A percentile compares a stretch with the other conserved stretches of the same genome.
These are phyloP conservation scores for Didymella keratinophila DNA, from an alignment of 2,329 filamentous ascomycete species.

Conservation along the genomic window DNA sequence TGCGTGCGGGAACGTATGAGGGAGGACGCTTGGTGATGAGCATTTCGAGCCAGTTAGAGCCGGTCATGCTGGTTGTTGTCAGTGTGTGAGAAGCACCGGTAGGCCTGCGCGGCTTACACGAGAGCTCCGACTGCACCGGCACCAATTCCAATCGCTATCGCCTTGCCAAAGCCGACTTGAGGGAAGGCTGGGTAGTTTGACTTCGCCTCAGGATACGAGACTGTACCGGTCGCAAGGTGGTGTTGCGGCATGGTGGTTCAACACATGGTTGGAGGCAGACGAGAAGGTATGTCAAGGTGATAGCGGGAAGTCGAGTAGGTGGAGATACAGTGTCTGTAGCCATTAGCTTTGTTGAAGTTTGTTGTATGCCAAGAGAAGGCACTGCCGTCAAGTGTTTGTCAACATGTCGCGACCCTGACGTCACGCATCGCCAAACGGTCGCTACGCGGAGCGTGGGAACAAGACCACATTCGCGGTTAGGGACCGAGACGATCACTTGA, in stretches of 20 bases:
- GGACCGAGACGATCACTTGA: neutral
- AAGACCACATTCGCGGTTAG: neutral
- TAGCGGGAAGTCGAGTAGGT: neutral
- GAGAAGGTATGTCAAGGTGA: neutral
- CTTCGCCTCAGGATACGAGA: neutral
- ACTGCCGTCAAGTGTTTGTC: neutral
- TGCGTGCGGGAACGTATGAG: neutral
- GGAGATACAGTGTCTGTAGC: neutral
- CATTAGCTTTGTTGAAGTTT: neutral
- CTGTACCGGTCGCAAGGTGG: neutral
- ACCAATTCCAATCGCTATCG: neutral
- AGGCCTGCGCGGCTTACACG: neutral
- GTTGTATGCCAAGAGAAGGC: neutral
- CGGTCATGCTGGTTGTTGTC: neutral
- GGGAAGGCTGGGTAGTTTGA: neutral
- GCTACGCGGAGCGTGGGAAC: neutral
- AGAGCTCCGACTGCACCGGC: neutral
- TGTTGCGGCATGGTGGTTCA: neutral
- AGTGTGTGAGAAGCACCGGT: neutral
- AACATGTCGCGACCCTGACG: slow-evolving; percentile 4
- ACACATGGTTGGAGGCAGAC: neutral
- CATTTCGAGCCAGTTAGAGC: neutral
- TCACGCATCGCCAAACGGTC: slow-evolving; percentile 12
- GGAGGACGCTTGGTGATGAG: neutral
- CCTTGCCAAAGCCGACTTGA: neutral